A percentile compares a stretch with the other conserved stretches of the same genome.
phyloP scores from a whole-genome alignment of 2,329 filamentous ascomycete genomes.

The Tolypocladium pustulatum region DNA sequence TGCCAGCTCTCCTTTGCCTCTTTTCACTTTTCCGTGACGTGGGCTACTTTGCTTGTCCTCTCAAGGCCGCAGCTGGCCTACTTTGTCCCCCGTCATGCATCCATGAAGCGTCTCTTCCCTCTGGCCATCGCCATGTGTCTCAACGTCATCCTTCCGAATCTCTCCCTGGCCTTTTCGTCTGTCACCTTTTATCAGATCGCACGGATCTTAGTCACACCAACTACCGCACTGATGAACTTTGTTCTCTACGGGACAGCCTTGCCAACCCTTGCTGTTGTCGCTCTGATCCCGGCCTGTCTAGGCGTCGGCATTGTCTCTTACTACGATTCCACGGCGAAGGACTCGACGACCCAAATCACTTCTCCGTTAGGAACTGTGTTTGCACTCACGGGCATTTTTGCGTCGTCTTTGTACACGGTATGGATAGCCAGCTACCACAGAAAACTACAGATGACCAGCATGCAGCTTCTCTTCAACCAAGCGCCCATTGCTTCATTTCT shows the following conservation, averaged over 20 bases:
- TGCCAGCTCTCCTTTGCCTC: conserved; percentile 56
- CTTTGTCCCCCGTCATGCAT: conserved; percentile 46
- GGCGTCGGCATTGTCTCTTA: conserved; percentile 59
- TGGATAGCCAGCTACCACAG: conserved; percentile 58
- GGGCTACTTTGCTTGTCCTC: conserved; percentile 49
- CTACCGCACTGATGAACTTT: conserved; percentile 55
- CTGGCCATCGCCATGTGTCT: conserved; percentile 57
- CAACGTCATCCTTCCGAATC: conserved; percentile 59
- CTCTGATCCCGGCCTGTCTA: conserved; percentile 49
- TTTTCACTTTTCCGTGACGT: conserved; percentile 60
- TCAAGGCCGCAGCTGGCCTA: conserved; percentile 47
- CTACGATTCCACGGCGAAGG: conserved; percentile 47
- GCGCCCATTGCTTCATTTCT: conserved; percentile 52
- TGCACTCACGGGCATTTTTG: conserved; percentile 52
- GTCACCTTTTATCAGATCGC: conserved; percentile 63
- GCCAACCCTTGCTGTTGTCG: conserved; percentile 39
- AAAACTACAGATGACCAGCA: conserved; percentile 54
- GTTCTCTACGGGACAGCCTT: conserved; percentile 47
- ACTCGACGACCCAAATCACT: conserved; percentile 43
- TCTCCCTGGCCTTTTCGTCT: conserved; percentile 56
- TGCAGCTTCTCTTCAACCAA: conserved; percentile 61
- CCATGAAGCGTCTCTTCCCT: conserved; percentile 47
- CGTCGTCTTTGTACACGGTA: conserved; percentile 57
- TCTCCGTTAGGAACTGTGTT: conserved; percentile 51
- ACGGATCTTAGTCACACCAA: conserved; percentile 55